Evolutionary conservation across 257 asterid species (phyloP), one percentile per base, ranked within the genome.

Genomic region (Solanum sejunctum): DNA sequence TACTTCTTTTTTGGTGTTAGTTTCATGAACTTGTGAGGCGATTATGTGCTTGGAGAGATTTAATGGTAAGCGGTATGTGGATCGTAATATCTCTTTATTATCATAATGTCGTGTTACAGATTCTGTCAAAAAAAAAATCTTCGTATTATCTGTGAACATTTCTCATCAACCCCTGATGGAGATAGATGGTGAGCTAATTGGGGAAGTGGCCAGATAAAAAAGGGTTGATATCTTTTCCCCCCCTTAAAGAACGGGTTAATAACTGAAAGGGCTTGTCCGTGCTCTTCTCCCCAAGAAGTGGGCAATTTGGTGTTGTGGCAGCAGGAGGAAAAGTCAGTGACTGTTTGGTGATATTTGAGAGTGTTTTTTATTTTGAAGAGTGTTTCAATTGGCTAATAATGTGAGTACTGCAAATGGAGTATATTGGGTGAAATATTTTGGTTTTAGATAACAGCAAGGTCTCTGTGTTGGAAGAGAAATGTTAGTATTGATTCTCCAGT

Each of bases 31-130:
- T 86, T 72, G 97, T 95, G 87, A 90, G 97, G 82, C 89, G 88
- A 81, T 86, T 96, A 84, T 96, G 99, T 88, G 85, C 94, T 84
- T 96, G 99, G 99, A 93, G 99, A 91, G 99, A 96, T 87, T 77
- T 95, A 88, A 94, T 95, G 99, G 99, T 96, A 83, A 93, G 97
- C 90, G 64, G 82, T 51, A 77, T 77, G 52, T 77, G 47, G 26
- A 23, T 51, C 82, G 26, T 54, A 51, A 51, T 51, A 52, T 26
- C 47, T 77, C 63, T 51, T 77, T 15, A 51, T 77, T 47, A 51
- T 51, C 63, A 77, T 77, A 51, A 77, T 26, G 82, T 77, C 5
- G 12, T 75, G 82, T 8, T 61, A 23, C 82, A 15, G 60, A 21
- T 49, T 23, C 13, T 77, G n/a, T 8, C 57, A n/a, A 70, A 58